Base-by-base conservation (phyloP, 1,284 basidiomycete genomes). In the Porodaedalea pini region DNA sequence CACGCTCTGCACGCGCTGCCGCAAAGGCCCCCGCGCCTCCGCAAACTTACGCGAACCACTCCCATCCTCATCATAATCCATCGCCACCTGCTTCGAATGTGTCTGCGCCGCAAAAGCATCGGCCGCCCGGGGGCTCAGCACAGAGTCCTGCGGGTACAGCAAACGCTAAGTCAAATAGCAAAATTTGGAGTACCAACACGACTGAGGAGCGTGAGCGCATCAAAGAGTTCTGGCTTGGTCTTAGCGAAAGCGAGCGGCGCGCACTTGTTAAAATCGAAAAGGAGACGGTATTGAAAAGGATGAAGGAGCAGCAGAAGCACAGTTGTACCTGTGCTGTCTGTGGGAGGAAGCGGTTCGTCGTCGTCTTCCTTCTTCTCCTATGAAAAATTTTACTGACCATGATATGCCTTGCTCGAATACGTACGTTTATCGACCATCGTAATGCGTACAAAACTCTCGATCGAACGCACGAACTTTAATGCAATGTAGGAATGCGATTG, bases 281-380 rank as follows among this genome's bases (percentile, higher is more conserved):
- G 76, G 94, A 98, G 71, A 92, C 92, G 13, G 95, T 99, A 27
- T 76, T 98, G 61, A 85, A 84, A 71, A 98, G 97, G 84, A 98
- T 99, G 94, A 98, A 98, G 79, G 96, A 97, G 73, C 94, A 97
- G 78, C 94, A 97, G 81, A 92, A 92, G 69, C 94, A 97, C 71
- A 88, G 85, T 62, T 99, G 96, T 71, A 86, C 85, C 63, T 99
- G 96, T 75, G 94, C 94, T 19, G 95, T 99, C 34, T 99, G 96
- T 74, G 93, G 94, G 39, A 80, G 96, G 69, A 99, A 99, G 81
- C 88, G 94, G 88, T 92, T 69, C 64, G 90, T 83, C 67, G 57
- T 65, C 68, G 67, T 66, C 70, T 68, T 66, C 62, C 60, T 62
- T 61, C 45, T 54, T 23, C 34, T 41, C 52, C 25, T 45, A 54